phyloP scores from a whole-genome alignment of 2,329 filamentous ascomycete species.

The Conoideocrella luteorostrata region DNA sequence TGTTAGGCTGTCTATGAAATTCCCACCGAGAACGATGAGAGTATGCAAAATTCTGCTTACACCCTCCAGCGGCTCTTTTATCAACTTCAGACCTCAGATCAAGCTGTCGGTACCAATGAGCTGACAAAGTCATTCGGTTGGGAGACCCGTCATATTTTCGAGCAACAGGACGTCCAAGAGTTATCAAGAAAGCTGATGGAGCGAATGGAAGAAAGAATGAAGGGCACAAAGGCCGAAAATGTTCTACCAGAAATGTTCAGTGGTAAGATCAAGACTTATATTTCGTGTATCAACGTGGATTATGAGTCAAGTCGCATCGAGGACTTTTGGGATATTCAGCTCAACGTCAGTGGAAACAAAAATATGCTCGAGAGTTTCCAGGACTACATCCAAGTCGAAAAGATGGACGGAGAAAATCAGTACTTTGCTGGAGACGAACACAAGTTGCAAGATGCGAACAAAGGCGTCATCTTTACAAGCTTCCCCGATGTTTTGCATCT shows the following conservation, averaged over 20 bases:
- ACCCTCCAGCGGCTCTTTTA: constrained; percentile 92
- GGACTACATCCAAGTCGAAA: constrained; percentile 95
- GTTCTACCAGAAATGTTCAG: constrained; percentile 87
- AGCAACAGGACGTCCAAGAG: constrained; percentile 98
- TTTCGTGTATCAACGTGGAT: constrained; percentile 96
- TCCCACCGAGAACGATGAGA: constrained; percentile 79
- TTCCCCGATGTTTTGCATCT: constrained; percentile 93
- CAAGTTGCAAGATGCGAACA: constrained; percentile 92
- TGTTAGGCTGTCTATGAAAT: constrained; percentile 91
- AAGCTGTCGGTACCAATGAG: constrained; percentile 83
- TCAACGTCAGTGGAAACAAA: constrained; percentile 93
- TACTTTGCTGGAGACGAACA: constrained; percentile 87
- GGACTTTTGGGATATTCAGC: constrained; percentile 98
- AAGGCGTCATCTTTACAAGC: constrained; percentile 93
- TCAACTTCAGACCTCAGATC: constrained; percentile 78
- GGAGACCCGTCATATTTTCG: constrained; percentile 96
- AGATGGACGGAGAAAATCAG: constrained; percentile 96
- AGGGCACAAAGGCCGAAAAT: constrained; percentile 86
- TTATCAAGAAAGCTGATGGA: constrained; percentile 96
- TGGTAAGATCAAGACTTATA: constrained; percentile 97
- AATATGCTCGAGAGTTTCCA: constrained; percentile 90
- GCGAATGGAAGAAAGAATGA: constrained; percentile 95
- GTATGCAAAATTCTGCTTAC: constrained; percentile 82
- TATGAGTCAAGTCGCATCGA: constrained; percentile 94
- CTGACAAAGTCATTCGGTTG: constrained; percentile 96